Evolutionary conservation across 768 basidiomycete species (phyloP).

Genomic region (Hypsizygus marmoreus): DNA sequence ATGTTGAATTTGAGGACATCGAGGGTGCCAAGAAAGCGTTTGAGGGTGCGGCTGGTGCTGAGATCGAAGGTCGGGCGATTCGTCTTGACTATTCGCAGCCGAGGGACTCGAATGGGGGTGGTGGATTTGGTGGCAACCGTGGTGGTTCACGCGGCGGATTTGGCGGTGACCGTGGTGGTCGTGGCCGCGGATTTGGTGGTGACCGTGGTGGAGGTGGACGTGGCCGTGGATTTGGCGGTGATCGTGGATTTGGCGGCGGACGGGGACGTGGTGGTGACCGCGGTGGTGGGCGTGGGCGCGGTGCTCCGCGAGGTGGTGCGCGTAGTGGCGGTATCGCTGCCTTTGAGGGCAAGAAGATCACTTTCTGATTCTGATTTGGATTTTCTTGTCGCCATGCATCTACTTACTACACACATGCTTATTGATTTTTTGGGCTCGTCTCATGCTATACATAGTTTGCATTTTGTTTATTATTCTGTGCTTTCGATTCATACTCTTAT

Average conservation of each 20-base stretch:
- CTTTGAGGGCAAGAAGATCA: slow-evolving; percentile 69
- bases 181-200: slow-evolving; percentile 40
- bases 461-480: slow-evolving; percentile 9
- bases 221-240: slow-evolving; percentile 35
- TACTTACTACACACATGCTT: background rate
- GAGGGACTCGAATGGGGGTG: slow-evolving; percentile 57
- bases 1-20: slow-evolving; percentile 89
- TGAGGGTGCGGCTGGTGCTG: slow-evolving; percentile 64
- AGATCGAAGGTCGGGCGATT: slow-evolving; percentile 79
- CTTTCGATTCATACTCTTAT: slow-evolving; percentile 4
- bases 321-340: slow-evolving; percentile 67
- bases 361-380: slow-evolving; percentile 39
- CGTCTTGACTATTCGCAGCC: slow-evolving; percentile 89
- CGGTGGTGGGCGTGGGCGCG: slow-evolving; percentile 46
- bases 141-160: slow-evolving; percentile 37
- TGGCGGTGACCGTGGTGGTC: slow-evolving; percentile 45
- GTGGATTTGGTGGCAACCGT: slow-evolving; percentile 36
- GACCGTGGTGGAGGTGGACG: slow-evolving; percentile 27
- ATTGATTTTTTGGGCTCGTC: background rate
- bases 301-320: slow-evolving; percentile 45
- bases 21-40: slow-evolving; percentile 82
- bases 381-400: background rate
- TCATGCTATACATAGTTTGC: slow-evolving; percentile 2
- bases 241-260: slow-evolving; percentile 32
- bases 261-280: slow-evolving; percentile 44